Percentiles rank a stretch among this genome's conserved stretches.
Conservation (phyloP, 1,139 yeast genomes). For the Debaryomyces fabryi region DNA sequence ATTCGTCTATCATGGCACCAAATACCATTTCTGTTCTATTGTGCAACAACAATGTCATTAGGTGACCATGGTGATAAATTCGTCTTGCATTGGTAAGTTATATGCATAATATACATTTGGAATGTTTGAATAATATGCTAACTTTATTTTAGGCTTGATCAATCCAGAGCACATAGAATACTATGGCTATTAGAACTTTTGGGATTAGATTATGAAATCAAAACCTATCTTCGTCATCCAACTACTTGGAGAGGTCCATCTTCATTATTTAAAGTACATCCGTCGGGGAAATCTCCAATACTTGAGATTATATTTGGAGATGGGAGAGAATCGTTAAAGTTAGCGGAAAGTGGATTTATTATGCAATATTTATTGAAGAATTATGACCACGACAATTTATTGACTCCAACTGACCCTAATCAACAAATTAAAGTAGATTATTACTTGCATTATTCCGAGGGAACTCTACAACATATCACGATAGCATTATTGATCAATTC, state of each 20-base stretch:
- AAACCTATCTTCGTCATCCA: slow-evolving; percentile 50
- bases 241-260: slow-evolving; percentile 47
- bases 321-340: slow-evolving; percentile 37
- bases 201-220: slow-evolving; percentile 52
- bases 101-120: neutral
- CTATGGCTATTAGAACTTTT: slow-evolving; percentile 59
- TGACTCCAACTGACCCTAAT: slow-evolving; percentile 34
- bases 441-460: slow-evolving; percentile 59
- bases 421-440: slow-evolving; percentile 49
- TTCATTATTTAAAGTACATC: slow-evolving; percentile 54
- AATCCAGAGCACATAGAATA: slow-evolving; percentile 56
- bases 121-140: neutral
- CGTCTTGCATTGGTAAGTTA: slow-evolving; percentile 35
- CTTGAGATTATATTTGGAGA: slow-evolving; percentile 49
- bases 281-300: slow-evolving; percentile 59
- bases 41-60: neutral
- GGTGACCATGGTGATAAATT: slow-evolving; percentile 18
- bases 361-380: slow-evolving; percentile 44
- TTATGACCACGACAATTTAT: slow-evolving; percentile 40
- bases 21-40: neutral
- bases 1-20: neutral
- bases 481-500: slow-evolving; percentile 46
- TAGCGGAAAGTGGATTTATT: slow-evolving; percentile 54
- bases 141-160: slow-evolving; percentile 40
- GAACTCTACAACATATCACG: slow-evolving; percentile 52